These are phyloP conservation scores for Colletotrichum echinochloae DNA, from an alignment of 2,329 filamentous ascomycete genomes.

Conservation along the genomic window DNA sequence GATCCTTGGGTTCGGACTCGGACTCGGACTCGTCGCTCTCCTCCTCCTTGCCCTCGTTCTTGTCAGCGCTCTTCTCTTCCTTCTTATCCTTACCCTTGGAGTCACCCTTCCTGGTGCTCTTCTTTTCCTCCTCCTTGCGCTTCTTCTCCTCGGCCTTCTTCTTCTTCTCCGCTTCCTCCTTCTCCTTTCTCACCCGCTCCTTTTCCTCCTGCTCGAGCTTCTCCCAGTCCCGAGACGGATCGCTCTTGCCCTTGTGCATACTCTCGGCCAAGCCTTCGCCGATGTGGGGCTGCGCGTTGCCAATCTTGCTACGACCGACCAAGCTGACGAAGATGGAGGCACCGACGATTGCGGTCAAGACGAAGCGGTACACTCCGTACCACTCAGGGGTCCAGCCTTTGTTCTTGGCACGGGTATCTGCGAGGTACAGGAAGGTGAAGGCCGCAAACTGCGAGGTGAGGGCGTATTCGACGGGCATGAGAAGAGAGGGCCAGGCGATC, in stretches of 20 bases:
- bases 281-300: slow-evolving; percentile 51
- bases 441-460: slow-evolving; percentile 87
- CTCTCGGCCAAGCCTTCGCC: slow-evolving; percentile 53
- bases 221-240: slow-evolving; percentile 58
- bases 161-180: slow-evolving; percentile 55
- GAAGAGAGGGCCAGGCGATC: slow-evolving; percentile 89
- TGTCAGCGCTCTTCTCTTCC: slow-evolving; percentile 27
- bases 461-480: slow-evolving; percentile 86
- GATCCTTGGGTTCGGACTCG: background rate
- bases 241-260: slow-evolving; percentile 52
- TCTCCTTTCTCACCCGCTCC: slow-evolving; percentile 51
- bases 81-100: slow-evolving; percentile 43
- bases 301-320: slow-evolving; percentile 84
- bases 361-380: slow-evolving; percentile 92
- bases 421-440: slow-evolving; percentile 88
- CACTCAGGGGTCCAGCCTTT: slow-evolving; percentile 85
- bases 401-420: slow-evolving; percentile 78
- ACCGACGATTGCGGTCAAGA: slow-evolving; percentile 91
- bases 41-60: slow-evolving; percentile 41
- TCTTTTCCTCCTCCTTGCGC: slow-evolving; percentile 46
- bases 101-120: slow-evolving; percentile 44
- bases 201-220: slow-evolving; percentile 58
- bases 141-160: slow-evolving; percentile 50
- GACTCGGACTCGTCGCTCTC: slow-evolving; percentile 33
- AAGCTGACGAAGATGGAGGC: slow-evolving; percentile 83